phyloP scores from a whole-genome alignment of 371 early-diverging fungal species.

The Phascolomyces articulosus region DNA sequence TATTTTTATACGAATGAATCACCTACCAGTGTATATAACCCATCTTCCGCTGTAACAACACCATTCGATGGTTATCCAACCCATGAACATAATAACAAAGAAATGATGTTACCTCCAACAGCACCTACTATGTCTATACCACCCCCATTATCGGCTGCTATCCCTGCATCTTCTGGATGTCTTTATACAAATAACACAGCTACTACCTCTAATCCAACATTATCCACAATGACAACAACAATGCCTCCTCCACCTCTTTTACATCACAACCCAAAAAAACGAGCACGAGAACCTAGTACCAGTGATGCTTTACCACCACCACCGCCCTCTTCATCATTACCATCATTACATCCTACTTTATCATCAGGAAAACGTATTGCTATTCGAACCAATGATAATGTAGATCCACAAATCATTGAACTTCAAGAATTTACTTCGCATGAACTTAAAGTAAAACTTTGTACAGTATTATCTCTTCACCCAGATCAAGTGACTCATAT shows the following conservation, averaged over 20 bases:
- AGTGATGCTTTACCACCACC: no score
- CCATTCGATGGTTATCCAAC: not conserved
- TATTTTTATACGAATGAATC: conserved; percentile 6
- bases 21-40: not conserved
- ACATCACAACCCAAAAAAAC: not conserved
- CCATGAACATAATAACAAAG: not conserved
- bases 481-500: conserved; percentile 21
- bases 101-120: not conserved
- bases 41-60: not conserved
- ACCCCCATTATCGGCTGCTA: not conserved
- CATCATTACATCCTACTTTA: no score
- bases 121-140: not conserved
- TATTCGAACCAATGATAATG: not conserved
- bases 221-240: not conserved
- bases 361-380: not conserved
- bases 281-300: not conserved
- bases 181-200: not conserved
- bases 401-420: conserved; percentile 6
- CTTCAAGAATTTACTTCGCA: conserved; percentile 12
- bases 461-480: conserved; percentile 18
- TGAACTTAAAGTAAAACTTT: conserved; percentile 19
- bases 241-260: not conserved
- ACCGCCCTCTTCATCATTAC: no score
- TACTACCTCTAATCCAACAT: not conserved
- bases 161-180: not conserved